Evolutionary conservation across 768 basidiomycete genomes (phyloP).

Genomic region (Boletus pseudopeckii): DNA sequence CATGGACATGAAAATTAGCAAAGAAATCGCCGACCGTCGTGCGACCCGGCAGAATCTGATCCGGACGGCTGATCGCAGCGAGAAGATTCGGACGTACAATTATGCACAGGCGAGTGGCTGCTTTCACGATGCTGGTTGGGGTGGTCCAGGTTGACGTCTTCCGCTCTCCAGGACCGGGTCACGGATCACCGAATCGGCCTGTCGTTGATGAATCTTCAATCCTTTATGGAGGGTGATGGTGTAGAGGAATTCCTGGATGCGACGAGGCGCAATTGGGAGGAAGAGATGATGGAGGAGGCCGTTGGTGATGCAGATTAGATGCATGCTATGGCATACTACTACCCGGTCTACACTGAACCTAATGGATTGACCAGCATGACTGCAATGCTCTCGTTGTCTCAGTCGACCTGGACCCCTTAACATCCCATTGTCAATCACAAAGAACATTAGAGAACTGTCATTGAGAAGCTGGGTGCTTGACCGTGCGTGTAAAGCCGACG

Average conservation of each 20-base stretch:
- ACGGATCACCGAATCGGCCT: slow-evolving; percentile 90
- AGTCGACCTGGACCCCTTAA: no score
- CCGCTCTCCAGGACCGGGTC: slow-evolving; percentile 64
- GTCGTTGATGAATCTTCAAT: slow-evolving; percentile 62
- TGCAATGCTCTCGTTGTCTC: no score
- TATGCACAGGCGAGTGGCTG: slow-evolving; percentile 63
- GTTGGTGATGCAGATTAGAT: slow-evolving; percentile 27
- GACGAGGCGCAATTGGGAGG: slow-evolving; percentile 37
- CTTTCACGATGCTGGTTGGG: background rate
- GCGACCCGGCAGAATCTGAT: slow-evolving; percentile 71
- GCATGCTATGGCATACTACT: background rate
- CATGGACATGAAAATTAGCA: slow-evolving; percentile 71
- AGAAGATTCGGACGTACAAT: slow-evolving; percentile 96
- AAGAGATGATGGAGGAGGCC: slow-evolving; percentile 53
- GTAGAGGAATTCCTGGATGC: slow-evolving; percentile 56
- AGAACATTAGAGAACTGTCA: no score
- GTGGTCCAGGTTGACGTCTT: background rate
- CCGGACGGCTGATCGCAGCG: slow-evolving; percentile 79
- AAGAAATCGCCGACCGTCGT: slow-evolving; percentile 68
- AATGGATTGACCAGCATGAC: no score
- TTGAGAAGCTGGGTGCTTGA: no score
- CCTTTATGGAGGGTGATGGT: slow-evolving; percentile 65
- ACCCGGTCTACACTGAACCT: no score
- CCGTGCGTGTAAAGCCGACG: no score
- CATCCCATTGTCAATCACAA: no score